Conservation (phyloP, 2,329 filamentous ascomycete genomes). For the Neonectria sp. region DNA sequence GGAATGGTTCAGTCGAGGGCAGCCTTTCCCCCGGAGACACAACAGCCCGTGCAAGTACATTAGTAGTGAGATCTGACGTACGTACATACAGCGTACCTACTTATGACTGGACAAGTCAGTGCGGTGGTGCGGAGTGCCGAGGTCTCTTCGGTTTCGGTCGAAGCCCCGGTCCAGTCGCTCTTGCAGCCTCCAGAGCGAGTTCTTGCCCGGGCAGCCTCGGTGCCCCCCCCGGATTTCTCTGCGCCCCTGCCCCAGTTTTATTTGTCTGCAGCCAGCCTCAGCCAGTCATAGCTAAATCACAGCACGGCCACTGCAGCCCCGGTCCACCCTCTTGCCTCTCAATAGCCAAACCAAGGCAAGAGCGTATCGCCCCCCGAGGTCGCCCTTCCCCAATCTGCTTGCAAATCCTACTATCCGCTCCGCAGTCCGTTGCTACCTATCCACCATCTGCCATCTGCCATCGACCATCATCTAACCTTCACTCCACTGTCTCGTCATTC, state of each 20-base stretch:
- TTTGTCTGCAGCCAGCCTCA: not conserved
- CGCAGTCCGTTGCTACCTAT: not conserved
- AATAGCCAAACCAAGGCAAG: constrained; percentile 4
- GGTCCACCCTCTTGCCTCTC: not conserved
- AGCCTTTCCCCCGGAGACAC: not conserved
- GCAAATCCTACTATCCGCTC: constrained; percentile 15
- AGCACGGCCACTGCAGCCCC: not conserved
- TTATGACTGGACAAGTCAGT: not conserved
- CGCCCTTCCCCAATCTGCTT: constrained; percentile 21
- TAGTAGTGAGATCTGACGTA: not conserved
- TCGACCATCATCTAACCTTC: not conserved
- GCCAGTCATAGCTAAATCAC: constrained; percentile 6
- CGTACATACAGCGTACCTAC: not conserved
- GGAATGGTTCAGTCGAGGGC: not conserved
- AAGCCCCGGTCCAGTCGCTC: constrained; percentile 32
- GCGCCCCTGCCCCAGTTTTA: constrained; percentile 30
- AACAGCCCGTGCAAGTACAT: not conserved
- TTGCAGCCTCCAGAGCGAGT: not conserved
- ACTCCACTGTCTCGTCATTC: constrained; percentile 16
- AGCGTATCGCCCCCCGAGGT: constrained; percentile 20
- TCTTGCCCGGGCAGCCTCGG: constrained; percentile 14
- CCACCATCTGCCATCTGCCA: not conserved
- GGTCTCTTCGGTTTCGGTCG: constrained; percentile 42
- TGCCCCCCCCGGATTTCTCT: constrained; percentile 48
- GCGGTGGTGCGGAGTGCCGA: constrained; percentile 40